Conservation (phyloP, 352 stramenopile species). For the Globisporangium orthogonon region DNA sequence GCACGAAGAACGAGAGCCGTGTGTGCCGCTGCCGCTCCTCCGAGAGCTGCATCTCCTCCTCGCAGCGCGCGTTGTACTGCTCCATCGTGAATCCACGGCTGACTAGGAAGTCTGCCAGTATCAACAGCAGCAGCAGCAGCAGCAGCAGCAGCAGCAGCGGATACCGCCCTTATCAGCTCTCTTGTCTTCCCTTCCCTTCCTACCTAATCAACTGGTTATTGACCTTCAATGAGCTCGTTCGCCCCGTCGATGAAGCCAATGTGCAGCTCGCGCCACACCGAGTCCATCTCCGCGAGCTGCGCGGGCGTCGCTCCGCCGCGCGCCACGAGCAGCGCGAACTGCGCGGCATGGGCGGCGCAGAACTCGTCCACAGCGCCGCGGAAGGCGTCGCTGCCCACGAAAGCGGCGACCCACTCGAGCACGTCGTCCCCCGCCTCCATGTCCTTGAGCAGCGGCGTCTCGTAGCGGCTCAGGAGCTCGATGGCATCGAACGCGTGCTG, state of each 20-base stretch:
- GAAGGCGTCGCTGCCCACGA: conserved; percentile 65
- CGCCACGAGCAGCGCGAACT: conserved; percentile 59
- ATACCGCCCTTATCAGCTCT: too few species aligned
- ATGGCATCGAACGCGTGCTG: conserved; percentile 64
- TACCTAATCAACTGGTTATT: too few species aligned
- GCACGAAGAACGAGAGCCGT: conserved; percentile 73
- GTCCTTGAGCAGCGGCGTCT: conserved; percentile 77
- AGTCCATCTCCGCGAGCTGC: conserved; percentile 57
- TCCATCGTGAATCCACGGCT: conserved; percentile 65
- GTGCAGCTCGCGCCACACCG: conserved; percentile 61
- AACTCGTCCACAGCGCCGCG: conserved; percentile 57
- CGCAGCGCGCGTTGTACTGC: conserved; percentile 59
- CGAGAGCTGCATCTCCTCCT: conserved; percentile 63
- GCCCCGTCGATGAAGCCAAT: conserved; percentile 61
- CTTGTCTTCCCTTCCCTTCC: too few species aligned
- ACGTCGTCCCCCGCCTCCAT: conserved; percentile 78
- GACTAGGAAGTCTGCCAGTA: conserved; percentile 35
- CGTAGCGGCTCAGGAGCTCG: conserved; percentile 68
- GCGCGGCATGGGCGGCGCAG: conserved; percentile 46
- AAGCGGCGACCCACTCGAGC: conserved; percentile 74
- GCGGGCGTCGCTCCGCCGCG: conserved; percentile 50
- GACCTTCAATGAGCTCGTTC: conserved; percentile 62
- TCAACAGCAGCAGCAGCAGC: background rate
- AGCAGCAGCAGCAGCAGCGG: background rate
- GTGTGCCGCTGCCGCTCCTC: conserved; percentile 73